Evolutionary conservation across 1,284 basidiomycete genomes (phyloP), one percentile per base, ranked within the genome.

Genomic region (Cutaneotrichosporon cutaneum): DNA sequence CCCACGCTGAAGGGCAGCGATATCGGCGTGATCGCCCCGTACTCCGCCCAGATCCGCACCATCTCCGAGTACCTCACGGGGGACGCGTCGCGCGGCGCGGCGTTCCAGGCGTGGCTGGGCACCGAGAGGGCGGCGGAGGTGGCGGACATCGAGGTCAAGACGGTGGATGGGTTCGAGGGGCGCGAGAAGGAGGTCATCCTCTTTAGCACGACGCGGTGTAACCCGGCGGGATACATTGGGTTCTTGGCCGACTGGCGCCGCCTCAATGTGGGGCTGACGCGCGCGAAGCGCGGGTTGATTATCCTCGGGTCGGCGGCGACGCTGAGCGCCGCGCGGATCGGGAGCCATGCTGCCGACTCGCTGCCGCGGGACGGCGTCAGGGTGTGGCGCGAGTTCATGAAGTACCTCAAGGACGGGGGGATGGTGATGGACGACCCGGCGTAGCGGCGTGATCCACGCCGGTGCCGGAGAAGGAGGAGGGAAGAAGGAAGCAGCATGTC

Each of bases 141-240:
- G 4, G 72, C 77, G 1, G 76, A 85, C 53, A 84, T 94, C 56
- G 92, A 94, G 74, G 84, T 94, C 70, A 90, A 88, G 77, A 94
- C 92, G 0, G 91, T 94, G 10, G 92, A 94, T 72, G 94, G 92
- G 16, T 97, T 95, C 75, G 91, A 97, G 76, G 93, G 93, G 1
- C 84, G 92, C 53, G 92, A 97, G 80, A 96, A 96, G 81, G 87
- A 90, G 14, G 87, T 94, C 30, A 90, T 96, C 69, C 83, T 96
- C 55, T 94, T 96, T 74, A 92, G 89, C 47, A 94, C 92, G 0
- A 91, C 94, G 51, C 84, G 94, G 56, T 89, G 88, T 72, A 94
- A 94, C 71, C 66, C 81, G 7, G 77, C 73, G 7, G 89, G 89
- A 18, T 83, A 85, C 68, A 90, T 92, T 74, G 93, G 93, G 0